Evolutionary conservation across 139 green algal genomes (phyloP), one percentile per base, ranked within the genome.

Genomic region (Chlorella vulgaris): DNA sequence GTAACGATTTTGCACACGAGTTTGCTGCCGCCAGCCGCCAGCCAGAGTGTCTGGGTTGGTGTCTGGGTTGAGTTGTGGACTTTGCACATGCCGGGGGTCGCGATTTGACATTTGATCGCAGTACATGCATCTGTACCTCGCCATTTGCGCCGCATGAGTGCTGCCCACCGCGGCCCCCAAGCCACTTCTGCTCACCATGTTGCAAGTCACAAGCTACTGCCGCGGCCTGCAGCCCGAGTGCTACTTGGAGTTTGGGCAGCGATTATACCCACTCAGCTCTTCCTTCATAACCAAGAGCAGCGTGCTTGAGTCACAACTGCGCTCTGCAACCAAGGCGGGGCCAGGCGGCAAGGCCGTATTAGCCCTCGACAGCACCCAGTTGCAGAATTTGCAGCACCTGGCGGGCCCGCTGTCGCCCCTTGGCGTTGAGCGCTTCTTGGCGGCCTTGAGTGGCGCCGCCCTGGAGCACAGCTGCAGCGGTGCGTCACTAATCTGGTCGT

Each of bases 351-450:
- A 28, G 35, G n/a, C 53, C 4, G 5, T 51, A 0, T 6, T 79
- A 3, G 35, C 53, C 0, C 73, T 79, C 0, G 73, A 79, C 53
- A 35, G 18, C 2, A 55, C 36, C 3, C 53, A 68, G 13, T 7
- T 79, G 0, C 19, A 35, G 24, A 51, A 19, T 1, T 51, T 79
- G 35, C 35, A 71, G 24, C 33, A 28, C 26, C 26, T 68, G n/a
- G 53, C 68, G 51, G 73, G 73, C 7, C 51, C 38, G 24, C 43
- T 79, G 18, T 33, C 73, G 0, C 73, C 73, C 1, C 73, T 79
- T 35, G 39, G 35, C 13, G 6, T 79, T 26, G 73, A 79, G 36
- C 36, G 73, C 7, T 79, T 79, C 36, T 24, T 79, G 53, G 73
- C 53, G 19, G 47, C 47, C 5, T 31, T 77, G 43, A 22, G 43